Conservation (phyloP, 768 basidiomycete species). For the Naganishia randhawae region DNA sequence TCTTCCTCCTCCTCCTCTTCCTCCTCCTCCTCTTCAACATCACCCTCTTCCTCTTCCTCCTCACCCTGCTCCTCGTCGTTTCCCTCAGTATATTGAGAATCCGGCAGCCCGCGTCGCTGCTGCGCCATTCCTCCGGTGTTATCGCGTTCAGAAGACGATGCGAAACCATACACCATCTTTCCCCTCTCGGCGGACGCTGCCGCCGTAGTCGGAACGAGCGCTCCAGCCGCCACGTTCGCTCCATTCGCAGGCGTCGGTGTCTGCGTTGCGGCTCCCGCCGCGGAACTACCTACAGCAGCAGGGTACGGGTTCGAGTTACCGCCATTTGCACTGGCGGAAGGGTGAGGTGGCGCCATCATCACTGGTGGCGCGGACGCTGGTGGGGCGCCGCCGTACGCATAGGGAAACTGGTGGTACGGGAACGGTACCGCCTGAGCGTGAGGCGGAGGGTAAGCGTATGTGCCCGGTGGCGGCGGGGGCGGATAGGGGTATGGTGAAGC, state of each 20-base stretch:
- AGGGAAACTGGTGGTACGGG: background rate
- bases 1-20: background rate
- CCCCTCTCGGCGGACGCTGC: background rate
- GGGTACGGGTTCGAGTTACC: background rate
- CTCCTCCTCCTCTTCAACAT: background rate
- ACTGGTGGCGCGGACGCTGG: background rate
- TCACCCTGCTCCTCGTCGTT: background rate
- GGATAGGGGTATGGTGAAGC: background rate
- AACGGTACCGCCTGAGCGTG: background rate
- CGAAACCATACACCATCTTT: background rate
- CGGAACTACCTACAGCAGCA: background rate
- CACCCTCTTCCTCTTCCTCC: conserved; percentile 4
- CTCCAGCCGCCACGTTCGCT: background rate
- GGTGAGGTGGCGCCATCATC: background rate
- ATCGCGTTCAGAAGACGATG: conserved; percentile 11
- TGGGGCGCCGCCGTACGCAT: background rate
- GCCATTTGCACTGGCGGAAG: background rate
- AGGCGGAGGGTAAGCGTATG: conserved; percentile 2
- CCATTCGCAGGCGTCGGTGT: background rate
- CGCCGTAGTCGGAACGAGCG: background rate
- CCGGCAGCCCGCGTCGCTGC: background rate
- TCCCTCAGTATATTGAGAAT: background rate
- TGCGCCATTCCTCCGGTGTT: conserved; percentile 5
- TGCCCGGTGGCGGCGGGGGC: background rate
- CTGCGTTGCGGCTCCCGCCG: background rate